Evolutionary conservation across 352 stramenopile genomes (phyloP), one percentile per base, ranked within the genome.

Genomic region (Globisporangium emineosum): DNA sequence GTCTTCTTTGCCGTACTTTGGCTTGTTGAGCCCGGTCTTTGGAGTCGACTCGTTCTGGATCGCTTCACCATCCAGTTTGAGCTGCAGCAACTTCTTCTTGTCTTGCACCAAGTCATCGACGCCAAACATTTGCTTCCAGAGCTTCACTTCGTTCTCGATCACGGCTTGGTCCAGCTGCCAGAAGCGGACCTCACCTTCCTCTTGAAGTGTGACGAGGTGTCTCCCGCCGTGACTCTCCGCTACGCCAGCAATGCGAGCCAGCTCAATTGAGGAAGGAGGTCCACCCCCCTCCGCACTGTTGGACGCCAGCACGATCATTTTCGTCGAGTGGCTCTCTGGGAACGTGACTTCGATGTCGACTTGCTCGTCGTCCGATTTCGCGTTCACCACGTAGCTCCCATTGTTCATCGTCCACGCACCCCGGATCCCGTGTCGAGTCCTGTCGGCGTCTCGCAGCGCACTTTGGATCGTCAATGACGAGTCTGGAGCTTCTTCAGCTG

Each of bases 1-100:
- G 67, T 99, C 96, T 21, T 95, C 86, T 74, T 98, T 98, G 43
- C 96, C 95, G 65, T 96, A 76, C 71, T 99, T 99, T 0, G 96
- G 95, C 15, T 69, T 47, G 33, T 86, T 71, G 0, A 95, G 60
- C 5, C 78, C 87, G 4, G 87, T 96, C 52, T 78, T 86, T 1
- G 88, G 86, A 0, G 66, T 78, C 19, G 85, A 94, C 55, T 75
- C 72, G 7, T 65, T 67, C 12, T 69, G 66, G 1, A 72, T 65
- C 40, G 73, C 62, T 6, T 70, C 63, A 1, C 80, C 81, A 53
- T 88, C 60, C 10, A 89, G 50, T 64, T 88, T 88, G 42, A 91
- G 68, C 23, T 82, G 45, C 10, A 90, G 58, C n/a, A 27, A 35
- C 6, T 40, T 37, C 4, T 42, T 47, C 3, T 17, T 32, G 2